phyloP scores from a whole-genome alignment of 345 rosid genomes.

The Gossypium turneri region DNA sequence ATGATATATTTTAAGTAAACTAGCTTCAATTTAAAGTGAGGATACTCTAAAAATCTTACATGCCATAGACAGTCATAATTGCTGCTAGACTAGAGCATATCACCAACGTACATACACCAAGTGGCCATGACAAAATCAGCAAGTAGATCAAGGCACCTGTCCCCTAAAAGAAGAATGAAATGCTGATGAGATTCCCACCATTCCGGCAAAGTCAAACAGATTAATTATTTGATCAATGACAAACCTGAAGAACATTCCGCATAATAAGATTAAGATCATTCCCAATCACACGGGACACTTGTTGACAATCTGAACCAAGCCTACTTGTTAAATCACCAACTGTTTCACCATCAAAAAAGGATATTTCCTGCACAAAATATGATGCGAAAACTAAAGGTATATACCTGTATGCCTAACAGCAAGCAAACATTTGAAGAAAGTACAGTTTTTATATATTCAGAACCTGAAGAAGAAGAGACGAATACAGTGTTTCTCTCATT shows the following conservation, averaged over 20 bases:
- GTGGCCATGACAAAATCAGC: slow-evolving; percentile 76
- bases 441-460: slow-evolving; percentile 18
- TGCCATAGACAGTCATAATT: slow-evolving; percentile 74
- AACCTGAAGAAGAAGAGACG: slow-evolving; percentile 92
- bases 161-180: slow-evolving; percentile 51
- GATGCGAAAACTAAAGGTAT: slow-evolving; percentile 19
- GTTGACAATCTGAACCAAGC: slow-evolving; percentile 98
- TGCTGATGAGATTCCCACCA: slow-evolving; percentile 20
- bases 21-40: not conserved
- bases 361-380: slow-evolving; percentile 59
- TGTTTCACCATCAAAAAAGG: slow-evolving; percentile 89
- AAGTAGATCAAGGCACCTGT: slow-evolving; percentile 82
- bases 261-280: slow-evolving; percentile 84
- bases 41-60: slow-evolving; percentile 45
- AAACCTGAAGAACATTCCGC: slow-evolving; percentile 88
- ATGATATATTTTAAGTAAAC: not conserved
- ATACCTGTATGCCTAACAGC: slow-evolving; percentile 9
- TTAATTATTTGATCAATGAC: slow-evolving; percentile 7
- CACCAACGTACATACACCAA: slow-evolving; percentile 70
- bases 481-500: slow-evolving; percentile 89
- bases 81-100: slow-evolving; percentile 73
- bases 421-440: not conserved
- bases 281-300: slow-evolving; percentile 91
- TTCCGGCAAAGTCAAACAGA: slow-evolving; percentile 8
- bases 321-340: slow-evolving; percentile 98